These are phyloP conservation scores for Trichophyton rubrum DNA, from an alignment of 2,329 filamentous ascomycete genomes.

Conservation along the genomic window DNA sequence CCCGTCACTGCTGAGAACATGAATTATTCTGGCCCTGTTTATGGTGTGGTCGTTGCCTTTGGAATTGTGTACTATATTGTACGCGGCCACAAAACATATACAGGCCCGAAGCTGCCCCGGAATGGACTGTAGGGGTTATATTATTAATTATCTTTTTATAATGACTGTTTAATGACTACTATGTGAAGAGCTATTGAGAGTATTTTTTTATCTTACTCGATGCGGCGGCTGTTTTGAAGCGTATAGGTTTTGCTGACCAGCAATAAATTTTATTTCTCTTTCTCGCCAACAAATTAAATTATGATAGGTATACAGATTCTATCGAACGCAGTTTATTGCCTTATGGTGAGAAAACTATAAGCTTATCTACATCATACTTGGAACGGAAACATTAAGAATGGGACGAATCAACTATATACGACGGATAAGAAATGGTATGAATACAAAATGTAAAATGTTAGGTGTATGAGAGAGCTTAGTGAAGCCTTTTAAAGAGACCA, in stretches of 20 bases:
- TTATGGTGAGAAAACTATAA: no score
- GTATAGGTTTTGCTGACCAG: not conserved
- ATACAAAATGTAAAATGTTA: no score
- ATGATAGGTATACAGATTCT: no score
- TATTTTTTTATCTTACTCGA: not conserved
- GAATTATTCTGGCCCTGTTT: constrained; percentile 30
- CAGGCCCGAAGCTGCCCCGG: not conserved
- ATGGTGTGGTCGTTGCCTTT: constrained; percentile 28
- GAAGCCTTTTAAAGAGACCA: not conserved
- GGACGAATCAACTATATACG: no score
- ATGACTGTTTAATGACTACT: not conserved
- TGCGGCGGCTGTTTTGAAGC: not conserved
- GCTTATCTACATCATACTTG: no score
- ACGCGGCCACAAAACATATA: constrained; percentile 12
- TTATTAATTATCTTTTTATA: not conserved
- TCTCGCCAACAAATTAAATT: not conserved
- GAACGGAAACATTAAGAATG: no score
- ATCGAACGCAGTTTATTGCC: no score
- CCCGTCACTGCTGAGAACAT: constrained; percentile 5
- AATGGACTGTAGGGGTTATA: not conserved
- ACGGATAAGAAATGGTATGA: no score
- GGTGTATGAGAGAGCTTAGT: no score
- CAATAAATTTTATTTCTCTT: not conserved
- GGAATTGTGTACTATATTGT: constrained; percentile 29
- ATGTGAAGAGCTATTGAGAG: not conserved